Evolutionary conservation across 345 rosid genomes (phyloP), one percentile per base, ranked within the genome.

Genomic region (Citrus reticulata): DNA sequence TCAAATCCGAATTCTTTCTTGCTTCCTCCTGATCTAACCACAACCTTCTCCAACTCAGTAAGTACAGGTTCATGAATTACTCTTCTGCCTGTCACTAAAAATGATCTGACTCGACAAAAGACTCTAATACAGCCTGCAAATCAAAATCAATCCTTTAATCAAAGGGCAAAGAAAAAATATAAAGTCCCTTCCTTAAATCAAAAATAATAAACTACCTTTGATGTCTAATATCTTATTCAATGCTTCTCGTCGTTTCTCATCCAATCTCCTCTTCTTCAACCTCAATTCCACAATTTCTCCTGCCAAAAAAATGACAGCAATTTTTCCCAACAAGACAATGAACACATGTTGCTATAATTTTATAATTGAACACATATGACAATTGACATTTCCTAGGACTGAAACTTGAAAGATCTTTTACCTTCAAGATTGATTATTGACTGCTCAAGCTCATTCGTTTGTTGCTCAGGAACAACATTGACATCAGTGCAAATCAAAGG

Each of bases 71-170:
- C 91, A n/a, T 35, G 83, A 62, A 81, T 74, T 62, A 83, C 86
- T 72, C 90, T 91, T 75, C 76, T 89, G 40, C 84, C 89, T 5
- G 88, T 82, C 19, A 51, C 46, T 20, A 82, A 75, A 83, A 84
- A 86, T 4, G 94, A 97, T 62, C 94, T 89, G 35, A 93, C 91
- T 73, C 98, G 87, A 80, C 98, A 93, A 83, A 93, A 92, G 59
- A 92, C 95, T 70, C 98, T 87, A 77, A 95, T 95, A 30, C 88
- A 84, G 68, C 98, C 98, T 93, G 93, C 83, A 87, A 79, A 70
- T 80, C 62, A 30, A 80, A 80, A 46, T 55, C 81, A 70, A 7
- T 24, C 54, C 46, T 75, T 59, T 14, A 73, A 6, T 29, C 3
- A 27, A 27, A 19, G 39, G 59, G 54, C 6, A 57, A 59, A 25